Evolutionary conservation across 1,284 basidiomycete genomes (phyloP), one percentile per base, ranked within the genome.

Genomic region (Austroboletus niveus): DNA sequence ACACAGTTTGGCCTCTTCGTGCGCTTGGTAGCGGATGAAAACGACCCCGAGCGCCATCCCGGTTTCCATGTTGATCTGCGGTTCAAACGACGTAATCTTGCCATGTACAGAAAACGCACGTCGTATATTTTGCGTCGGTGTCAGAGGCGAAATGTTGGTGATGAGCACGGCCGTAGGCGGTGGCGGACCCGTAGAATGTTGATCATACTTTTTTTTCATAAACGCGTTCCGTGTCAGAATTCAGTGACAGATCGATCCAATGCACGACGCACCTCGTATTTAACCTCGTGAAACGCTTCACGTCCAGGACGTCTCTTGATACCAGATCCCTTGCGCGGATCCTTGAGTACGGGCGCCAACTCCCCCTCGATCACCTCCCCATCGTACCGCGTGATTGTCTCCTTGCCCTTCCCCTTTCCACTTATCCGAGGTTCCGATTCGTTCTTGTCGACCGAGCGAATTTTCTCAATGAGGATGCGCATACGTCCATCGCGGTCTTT

Each of bases 41-140:
- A 91, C 84, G 39, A 98, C 84, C 7, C 94, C 94, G 4, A 98
- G 78, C 14, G 88, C 83, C 55, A 84, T 86, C 12, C 94, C 94
- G 20, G 85, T 93, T 48, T 80, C 78, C 44, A 81, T 79, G 71
- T 97, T 90, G 55, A 89, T 81, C 65, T 94, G 91, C 35, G 87
- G 81, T 57, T 94, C 89, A 52, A 91, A 85, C 11, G 84, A 80
- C 10, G 77, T 63, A 60, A 96, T 77, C 11, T 75, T 67, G 2
- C 94, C 95, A 62, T 90, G 80, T 11, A 73, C 62, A 5, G 77
- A 69, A 63, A 97, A 88, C 62, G 89, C 84, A 10, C 81, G 78
- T 45, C 84, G 78, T 48, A 98, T 79, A 45, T 81, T 74, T 45
- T 78, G 73, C 34, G 80, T 82, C 1, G 87, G 81, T 1, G 87